Evolutionary conservation across 2,329 filamentous ascomycete species (phyloP), one percentile per base, ranked within the genome.

Genomic region (Aspergillus brunneoviolaceus): DNA sequence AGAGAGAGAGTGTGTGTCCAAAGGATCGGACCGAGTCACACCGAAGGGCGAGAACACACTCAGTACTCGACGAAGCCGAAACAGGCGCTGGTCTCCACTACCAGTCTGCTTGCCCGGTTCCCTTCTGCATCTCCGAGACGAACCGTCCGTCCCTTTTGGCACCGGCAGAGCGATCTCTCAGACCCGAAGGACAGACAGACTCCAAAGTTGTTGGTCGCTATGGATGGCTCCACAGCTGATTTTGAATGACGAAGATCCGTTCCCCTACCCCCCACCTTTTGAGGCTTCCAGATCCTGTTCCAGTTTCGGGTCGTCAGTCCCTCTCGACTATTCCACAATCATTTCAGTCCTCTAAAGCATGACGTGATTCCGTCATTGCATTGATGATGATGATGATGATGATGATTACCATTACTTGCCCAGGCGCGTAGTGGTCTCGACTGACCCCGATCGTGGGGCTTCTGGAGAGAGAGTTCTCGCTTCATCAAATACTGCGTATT

Each of bases 301-400:
- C 35, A 27, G 53, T 58, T 53, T 23, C 48, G 47, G 45, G 27
- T 60, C 53, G 42, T 50, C 21, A 55, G 39, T 50, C 31, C 50
- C 51, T 59, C 19, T 33, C 10, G 33, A 35, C 33, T 12, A 35
- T 35, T 35, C 4, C 14, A 35, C 14, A 35, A 35, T 35, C 33
- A 35, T 45, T 45, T 19, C 39, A 45, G 16, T 45, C 5, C 14
- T 19, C 45, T 51, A 29, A 51, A 39, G 42, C 42, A 31, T 62
- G 57, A 62, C 57, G 57, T 62, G 60, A 60, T 62, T 42, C 31
- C 11, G 33, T 52, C 31, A 54, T 35, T 55, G 49, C 27, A 29
- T 16, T 52, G 12, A 29, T 27, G 23, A 16, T 23, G 27, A 49
- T 14, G 25, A 27, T 25, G 27, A 29, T 29, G 27, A 29, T 10